Base-by-base conservation (phyloP, 768 basidiomycete species). In the Leucogyrophana mollusca region DNA sequence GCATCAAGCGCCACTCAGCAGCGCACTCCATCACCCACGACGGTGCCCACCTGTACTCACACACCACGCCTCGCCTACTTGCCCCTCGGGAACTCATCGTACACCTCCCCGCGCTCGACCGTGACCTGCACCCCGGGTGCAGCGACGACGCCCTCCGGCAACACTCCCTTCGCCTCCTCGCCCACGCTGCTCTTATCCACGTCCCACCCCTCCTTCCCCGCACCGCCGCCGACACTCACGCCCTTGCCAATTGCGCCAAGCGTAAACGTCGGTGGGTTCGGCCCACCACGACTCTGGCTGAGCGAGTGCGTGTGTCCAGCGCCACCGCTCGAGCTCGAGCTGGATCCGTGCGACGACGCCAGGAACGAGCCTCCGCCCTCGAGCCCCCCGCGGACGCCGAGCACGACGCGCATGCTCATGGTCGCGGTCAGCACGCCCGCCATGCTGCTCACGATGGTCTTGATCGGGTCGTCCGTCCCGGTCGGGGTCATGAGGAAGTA, bases 341-440 rank as follows among this genome's bases (percentile, higher is more conserved):
- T 77, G 46, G 62, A 64, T 16, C 64, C 60, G 43, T 56, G 70
- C 32, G 50, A 59, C 4, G 74, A 75, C n/a, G 76, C 64, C 13
- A 80, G 78, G 60, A 90, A 91, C 36, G 75, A 72, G 17, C 90
- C 90, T 34, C 90, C 90, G 34, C 77, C 65, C 18, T 70, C 75
- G 62, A 91, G 86, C 20, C 79, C 63, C n/a, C 89, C 90, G 45
- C 87, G 83, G 41, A 92, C 84, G 51, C 80, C 78, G 56, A 93
- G 85, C 53, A 93, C 75, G 72, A 93, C 90, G 55, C 90, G 88
- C 59, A 91, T 83, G 24, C 83, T 79, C 90, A 92, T 92, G 14
- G 90, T 89, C 33, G 87, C 83, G 22, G 90, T 92, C 49, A 92
- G 80, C 25, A 91, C 89, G 9, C 86, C 88, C 2, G 90, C 79